Conservation (phyloP, 148 eudicot genomes). For the Pharnaceum exiguum region DNA sequence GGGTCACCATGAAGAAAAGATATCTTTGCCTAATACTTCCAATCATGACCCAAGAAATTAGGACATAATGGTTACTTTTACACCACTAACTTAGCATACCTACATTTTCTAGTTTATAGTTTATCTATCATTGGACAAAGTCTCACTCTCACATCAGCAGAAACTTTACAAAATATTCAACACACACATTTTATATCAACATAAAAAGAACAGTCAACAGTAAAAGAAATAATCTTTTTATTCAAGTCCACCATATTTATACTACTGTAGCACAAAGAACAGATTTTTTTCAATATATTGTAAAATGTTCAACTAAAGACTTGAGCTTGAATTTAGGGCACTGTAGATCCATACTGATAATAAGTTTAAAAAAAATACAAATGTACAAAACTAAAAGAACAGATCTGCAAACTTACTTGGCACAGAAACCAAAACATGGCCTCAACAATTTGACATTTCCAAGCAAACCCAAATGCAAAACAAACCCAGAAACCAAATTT, state of each 20-base stretch:
- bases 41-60: conserved; percentile 11
- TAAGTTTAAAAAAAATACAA: conserved; percentile 5
- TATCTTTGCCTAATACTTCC: conserved; percentile 3
- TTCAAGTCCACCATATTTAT: conserved; percentile 6
- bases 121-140: conserved; percentile 5
- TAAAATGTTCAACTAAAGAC: not conserved
- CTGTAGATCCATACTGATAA: conserved; percentile 53
- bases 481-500: conserved; percentile 1
- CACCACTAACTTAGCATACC: not conserved
- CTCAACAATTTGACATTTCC: conserved; percentile 34
- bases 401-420: conserved; percentile 33
- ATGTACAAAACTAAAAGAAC: conserved; percentile 19
- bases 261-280: not conserved
- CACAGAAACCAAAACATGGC: not conserved
- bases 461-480: conserved; percentile 27
- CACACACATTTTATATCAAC: not conserved
- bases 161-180: not conserved
- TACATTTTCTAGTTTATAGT: not conserved
- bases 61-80: conserved; percentile 12
- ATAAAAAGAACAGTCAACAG: not conserved
- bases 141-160: not conserved
- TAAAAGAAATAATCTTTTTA: conserved; percentile 1
- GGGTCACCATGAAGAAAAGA: conserved; percentile 19
- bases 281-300: not conserved
- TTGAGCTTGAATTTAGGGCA: conserved; percentile 21